phyloP scores from a whole-genome alignment of 2,329 filamentous ascomycete species.

The Pseudogymnoascus sp. region DNA sequence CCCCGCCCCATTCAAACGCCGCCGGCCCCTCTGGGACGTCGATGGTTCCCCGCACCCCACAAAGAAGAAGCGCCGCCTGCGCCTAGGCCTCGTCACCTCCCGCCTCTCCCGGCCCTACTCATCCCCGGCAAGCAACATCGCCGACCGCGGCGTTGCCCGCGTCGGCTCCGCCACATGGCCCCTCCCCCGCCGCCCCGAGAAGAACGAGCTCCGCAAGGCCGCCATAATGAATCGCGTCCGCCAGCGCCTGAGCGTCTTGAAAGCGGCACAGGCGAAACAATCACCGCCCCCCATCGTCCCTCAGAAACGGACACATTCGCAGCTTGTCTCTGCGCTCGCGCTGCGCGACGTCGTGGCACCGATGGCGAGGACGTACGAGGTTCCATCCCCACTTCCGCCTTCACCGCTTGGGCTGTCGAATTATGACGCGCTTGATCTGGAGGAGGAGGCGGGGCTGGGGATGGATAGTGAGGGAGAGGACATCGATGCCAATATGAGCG shows the following conservation, averaged over 20 bases:
- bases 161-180: constrained; percentile 34
- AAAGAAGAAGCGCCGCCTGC: constrained; percentile 60
- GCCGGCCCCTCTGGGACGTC: constrained; percentile 28
- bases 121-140: constrained; percentile 60
- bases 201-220: constrained; percentile 51
- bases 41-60: constrained; percentile 26
- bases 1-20: constrained; percentile 25
- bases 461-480: constrained; percentile 15
- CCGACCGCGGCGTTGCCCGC: constrained; percentile 47
- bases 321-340: constrained; percentile 20
- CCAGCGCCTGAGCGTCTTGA: constrained; percentile 34
- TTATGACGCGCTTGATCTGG: constrained; percentile 29
- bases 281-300: not conserved
- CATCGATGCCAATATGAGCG: constrained; percentile 13
- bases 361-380: constrained; percentile 22
- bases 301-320: constrained; percentile 4
- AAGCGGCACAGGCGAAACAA: constrained; percentile 9
- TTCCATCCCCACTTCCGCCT: constrained; percentile 20
- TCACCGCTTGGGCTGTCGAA: constrained; percentile 29
- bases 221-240: constrained; percentile 58
- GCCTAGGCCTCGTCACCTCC: constrained; percentile 58
- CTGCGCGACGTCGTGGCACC: constrained; percentile 23
- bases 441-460: constrained; percentile 21
- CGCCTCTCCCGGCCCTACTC: constrained; percentile 64
- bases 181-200: constrained; percentile 41